These are phyloP conservation scores for Linnemannia elongata DNA, from an alignment of 192 early-diverging fungal genomes.

Conservation along the genomic window DNA sequence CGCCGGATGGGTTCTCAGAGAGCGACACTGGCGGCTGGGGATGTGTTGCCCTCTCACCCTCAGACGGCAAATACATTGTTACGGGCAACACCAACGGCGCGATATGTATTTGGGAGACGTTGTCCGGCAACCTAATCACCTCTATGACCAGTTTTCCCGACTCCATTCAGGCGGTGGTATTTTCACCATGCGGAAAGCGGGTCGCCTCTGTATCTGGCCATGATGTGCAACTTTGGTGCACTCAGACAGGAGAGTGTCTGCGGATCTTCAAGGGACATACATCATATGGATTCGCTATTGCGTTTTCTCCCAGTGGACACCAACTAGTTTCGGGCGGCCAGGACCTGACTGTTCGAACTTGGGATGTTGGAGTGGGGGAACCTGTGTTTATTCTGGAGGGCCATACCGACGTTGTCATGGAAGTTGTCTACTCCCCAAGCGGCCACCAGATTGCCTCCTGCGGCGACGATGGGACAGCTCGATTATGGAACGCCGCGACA, in stretches of 20 bases:
- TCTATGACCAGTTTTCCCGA: not conserved
- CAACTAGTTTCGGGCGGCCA: not conserved
- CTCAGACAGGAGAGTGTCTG: not conserved
- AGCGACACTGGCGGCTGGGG: not conserved
- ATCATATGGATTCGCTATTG: not conserved
- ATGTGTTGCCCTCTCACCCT: not conserved
- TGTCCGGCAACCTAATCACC: not conserved
- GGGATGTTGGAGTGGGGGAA: not conserved
- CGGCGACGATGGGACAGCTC: conserved; percentile 9
- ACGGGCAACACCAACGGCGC: not conserved
- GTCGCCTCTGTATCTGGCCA: not conserved
- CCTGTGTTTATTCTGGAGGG: not conserved
- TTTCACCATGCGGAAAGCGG: not conserved
- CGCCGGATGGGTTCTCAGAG: not conserved
- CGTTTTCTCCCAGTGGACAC: not conserved
- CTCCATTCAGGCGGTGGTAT: not conserved
- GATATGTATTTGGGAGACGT: not conserved
- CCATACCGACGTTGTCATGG: not conserved
- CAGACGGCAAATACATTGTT: not conserved
- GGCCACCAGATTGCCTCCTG: not conserved
- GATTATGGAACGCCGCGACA: not conserved
- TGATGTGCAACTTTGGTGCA: not conserved
- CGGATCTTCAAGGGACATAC: not conserved
- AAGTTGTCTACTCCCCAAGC: not conserved
- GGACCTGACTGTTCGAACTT: not conserved